These are phyloP conservation scores for Clonostachys chloroleuca DNA, from an alignment of 2,329 filamentous ascomycete species.

Conservation along the genomic window DNA sequence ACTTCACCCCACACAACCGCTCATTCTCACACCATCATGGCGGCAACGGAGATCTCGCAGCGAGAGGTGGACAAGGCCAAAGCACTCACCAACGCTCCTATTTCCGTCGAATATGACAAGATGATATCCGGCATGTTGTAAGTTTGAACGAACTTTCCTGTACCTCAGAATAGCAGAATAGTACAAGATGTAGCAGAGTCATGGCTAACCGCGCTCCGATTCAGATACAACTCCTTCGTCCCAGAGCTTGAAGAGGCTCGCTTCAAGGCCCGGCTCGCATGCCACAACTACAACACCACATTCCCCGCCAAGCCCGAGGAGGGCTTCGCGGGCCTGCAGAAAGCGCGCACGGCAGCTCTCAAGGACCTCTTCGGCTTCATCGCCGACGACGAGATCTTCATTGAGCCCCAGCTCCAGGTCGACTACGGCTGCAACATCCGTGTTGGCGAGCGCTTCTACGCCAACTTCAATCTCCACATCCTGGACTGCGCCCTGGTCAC, in stretches of 20 bases:
- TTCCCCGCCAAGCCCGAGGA: slow-evolving; percentile 34
- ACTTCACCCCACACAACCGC: no score
- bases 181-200: slow-evolving; percentile 17
- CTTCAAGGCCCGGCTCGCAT: slow-evolving; percentile 30
- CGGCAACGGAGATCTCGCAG: background rate
- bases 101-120: slow-evolving; percentile 57
- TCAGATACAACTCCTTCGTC: slow-evolving; percentile 55
- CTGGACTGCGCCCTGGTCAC: slow-evolving; percentile 67
- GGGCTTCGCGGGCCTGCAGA: slow-evolving; percentile 33
- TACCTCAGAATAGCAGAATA: slow-evolving; percentile 20
- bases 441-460: slow-evolving; percentile 52
- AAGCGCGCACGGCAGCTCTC: slow-evolving; percentile 28
- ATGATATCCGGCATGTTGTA: slow-evolving; percentile 63
- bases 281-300: slow-evolving; percentile 51
- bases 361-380: slow-evolving; percentile 41
- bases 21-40: background rate
- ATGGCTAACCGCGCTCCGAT: slow-evolving; percentile 47
- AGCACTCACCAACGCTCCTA: slow-evolving; percentile 44
- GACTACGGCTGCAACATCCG: slow-evolving; percentile 60
- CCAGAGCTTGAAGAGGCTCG: slow-evolving; percentile 37
- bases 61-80: slow-evolving; percentile 25
- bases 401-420: slow-evolving; percentile 54
- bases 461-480: slow-evolving; percentile 56
- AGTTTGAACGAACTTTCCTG: slow-evolving; percentile 38
- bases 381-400: slow-evolving; percentile 41